Evolutionary conservation across 2,329 filamentous ascomycete species (phyloP).

Genomic region (Diaporthe velutina): DNA sequence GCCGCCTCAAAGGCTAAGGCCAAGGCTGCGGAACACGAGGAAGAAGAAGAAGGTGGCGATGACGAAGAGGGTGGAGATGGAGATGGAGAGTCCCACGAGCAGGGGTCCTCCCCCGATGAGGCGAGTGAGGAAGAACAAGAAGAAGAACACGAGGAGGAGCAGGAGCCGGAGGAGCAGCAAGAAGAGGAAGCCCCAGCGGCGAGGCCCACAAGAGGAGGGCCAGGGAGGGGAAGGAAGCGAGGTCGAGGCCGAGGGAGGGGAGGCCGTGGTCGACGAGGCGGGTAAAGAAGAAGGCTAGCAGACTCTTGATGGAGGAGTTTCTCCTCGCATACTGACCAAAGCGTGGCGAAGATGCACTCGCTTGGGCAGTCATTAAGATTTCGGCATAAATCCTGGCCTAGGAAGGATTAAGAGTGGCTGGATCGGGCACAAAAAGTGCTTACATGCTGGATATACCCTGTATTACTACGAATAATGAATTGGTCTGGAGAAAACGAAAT

Average conservation of each 20-base stretch:
- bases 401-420: neutral
- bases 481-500: neutral
- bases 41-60: slow-evolving; percentile 50
- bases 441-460: slow-evolving; percentile 35
- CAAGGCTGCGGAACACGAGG: slow-evolving; percentile 50
- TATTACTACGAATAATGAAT: slow-evolving; percentile 28
- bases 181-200: slow-evolving; percentile 53
- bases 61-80: slow-evolving; percentile 52
- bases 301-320: neutral
- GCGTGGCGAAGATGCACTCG: neutral
- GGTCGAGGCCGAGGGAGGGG: slow-evolving; percentile 50
- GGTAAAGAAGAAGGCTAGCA: neutral
- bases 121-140: slow-evolving; percentile 47
- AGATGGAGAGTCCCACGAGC: slow-evolving; percentile 51
- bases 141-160: slow-evolving; percentile 40
- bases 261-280: slow-evolving; percentile 37
- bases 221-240: slow-evolving; percentile 50
- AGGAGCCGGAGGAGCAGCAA: slow-evolving; percentile 45
- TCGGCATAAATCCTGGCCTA: neutral
- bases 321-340: neutral
- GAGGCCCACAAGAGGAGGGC: slow-evolving; percentile 51
- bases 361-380: neutral
- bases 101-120: slow-evolving; percentile 42
- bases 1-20: slow-evolving; percentile 54
- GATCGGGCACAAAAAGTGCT: neutral